These are phyloP conservation scores for Lithospermum erythrorhizon DNA, from an alignment of 257 asterid genomes.

Conservation along the genomic window DNA sequence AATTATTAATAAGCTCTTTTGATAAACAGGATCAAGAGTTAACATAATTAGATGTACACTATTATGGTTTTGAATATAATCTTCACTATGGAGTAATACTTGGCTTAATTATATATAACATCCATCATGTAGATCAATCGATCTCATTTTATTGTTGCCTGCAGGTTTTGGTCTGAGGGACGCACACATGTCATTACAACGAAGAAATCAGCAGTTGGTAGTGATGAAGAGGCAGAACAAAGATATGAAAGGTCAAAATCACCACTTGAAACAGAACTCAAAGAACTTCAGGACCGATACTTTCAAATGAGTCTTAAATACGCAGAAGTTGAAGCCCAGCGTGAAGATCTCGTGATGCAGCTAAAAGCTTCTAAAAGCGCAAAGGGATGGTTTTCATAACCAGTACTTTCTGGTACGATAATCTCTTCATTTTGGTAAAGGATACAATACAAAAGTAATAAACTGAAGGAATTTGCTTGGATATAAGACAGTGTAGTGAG, in stretches of 20 bases:
- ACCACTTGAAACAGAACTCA: conserved; percentile 64
- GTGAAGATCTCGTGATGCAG: conserved; percentile 92
- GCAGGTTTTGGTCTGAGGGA: conserved; percentile 25
- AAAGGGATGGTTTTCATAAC: conserved; percentile 61
- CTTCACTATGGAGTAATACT: too few species aligned
- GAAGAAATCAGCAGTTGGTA: conserved; percentile 17
- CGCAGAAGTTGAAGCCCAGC: conserved; percentile 80
- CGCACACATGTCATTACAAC: conserved; percentile 15
- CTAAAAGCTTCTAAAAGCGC: conserved; percentile 47
- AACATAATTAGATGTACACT: too few species aligned
- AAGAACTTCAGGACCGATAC: conserved; percentile 72
- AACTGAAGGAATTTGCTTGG: background rate
- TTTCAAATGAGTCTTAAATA: conserved; percentile 81
- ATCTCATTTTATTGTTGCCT: background rate
- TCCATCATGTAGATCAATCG: background rate
- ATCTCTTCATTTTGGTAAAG: conserved; percentile 3
- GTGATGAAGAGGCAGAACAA: conserved; percentile 32
- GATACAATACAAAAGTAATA: background rate
- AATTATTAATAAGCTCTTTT: background rate
- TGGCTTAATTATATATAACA: background rate
- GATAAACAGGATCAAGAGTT: too few species aligned
- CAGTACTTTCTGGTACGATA: conserved; percentile 5
- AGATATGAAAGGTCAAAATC: conserved; percentile 57
- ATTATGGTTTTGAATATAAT: too few species aligned
- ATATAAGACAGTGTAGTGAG: background rate